These are phyloP conservation scores for Osmanthus fragrans DNA, from an alignment of 257 asterid species.

Conservation along the genomic window DNA sequence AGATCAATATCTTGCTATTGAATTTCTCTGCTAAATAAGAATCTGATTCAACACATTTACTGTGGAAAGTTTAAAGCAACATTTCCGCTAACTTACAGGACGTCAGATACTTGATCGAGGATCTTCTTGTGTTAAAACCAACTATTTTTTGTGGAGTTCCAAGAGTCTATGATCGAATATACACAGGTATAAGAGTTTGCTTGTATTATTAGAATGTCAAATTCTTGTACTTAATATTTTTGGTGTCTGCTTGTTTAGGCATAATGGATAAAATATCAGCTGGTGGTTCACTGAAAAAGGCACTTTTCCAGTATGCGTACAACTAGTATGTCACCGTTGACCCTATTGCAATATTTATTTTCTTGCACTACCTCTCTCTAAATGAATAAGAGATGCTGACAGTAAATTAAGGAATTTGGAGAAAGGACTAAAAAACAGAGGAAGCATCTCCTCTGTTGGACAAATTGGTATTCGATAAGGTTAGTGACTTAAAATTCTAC, in stretches of 20 bases:
- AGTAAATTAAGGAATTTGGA: constrained; percentile 85
- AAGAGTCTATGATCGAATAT: constrained; percentile 79
- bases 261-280: constrained; percentile 74
- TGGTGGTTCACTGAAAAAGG: constrained; percentile 73
- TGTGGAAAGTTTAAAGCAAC: not conserved
- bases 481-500: constrained; percentile 13
- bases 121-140: constrained; percentile 79
- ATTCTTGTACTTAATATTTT: constrained; percentile 1
- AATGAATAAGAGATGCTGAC: constrained; percentile 12
- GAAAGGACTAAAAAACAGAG: constrained; percentile 74
- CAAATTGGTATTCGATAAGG: constrained; percentile 86
- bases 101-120: constrained; percentile 77
- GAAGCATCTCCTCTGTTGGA: constrained; percentile 89
- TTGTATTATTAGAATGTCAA: not conserved
- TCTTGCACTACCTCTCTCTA: not conserved
- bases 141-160: constrained; percentile 94
- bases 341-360: not conserved
- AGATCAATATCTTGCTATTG: constrained; percentile 23
- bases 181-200: constrained; percentile 51
- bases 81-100: constrained; percentile 54
- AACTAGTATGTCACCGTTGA: constrained; percentile 47
- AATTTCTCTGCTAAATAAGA: not conserved
- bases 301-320: constrained; percentile 71
- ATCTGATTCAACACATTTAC: not conserved
- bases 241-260: constrained; percentile 37